Evolutionary conservation across 257 asterid species (phyloP), one percentile per base, ranked within the genome.

Genomic region (Jasminum sambac): DNA sequence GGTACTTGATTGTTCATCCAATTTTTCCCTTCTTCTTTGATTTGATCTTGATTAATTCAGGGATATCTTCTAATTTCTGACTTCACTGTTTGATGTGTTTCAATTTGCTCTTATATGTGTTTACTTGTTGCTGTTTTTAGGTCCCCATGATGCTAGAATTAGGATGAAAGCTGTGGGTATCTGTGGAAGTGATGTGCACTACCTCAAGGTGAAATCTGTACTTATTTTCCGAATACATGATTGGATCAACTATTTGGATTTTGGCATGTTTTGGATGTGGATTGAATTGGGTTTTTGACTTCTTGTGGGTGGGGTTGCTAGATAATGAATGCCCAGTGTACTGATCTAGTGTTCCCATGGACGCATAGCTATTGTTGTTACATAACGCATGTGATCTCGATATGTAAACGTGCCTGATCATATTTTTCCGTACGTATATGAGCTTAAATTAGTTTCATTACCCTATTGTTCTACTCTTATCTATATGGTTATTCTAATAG

Each of bases 151-250:
- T 83, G 97, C 89, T 74, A 90, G 88, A 82, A 85, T 92, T 77
- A 82, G 93, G 74, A 88, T 92, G 88, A 92, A 90, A 83, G 97
- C 97, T 79, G 98, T 92, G 64, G 98, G 98, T 41, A 92, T 93
- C 55, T 93, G 98, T 78, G 98, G 98, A 75, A 93, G 98, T 81
- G 98, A 93, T 85, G 96, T 93, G 80, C 97, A 90, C 79, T 87
- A 84, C 77, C 91, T 87, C 85, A 92, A 85, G 98, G 97, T 92
- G 64, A 75, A 59, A 37, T 30, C 66, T 67, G 36, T 70, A 23
- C 39, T 25, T 43, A 19, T 69, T 13, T 70, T 50, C 24, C 17
- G 16, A 48, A 6, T 48, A 48, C 17, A 17, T 23, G 14, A 14
- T n/a, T 5, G 24, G 6, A n/a, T 46, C 36, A 30, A 30, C 4